Evolutionary conservation across 2,329 filamentous ascomycete species (phyloP).

Genomic region (Lojkania enalia): DNA sequence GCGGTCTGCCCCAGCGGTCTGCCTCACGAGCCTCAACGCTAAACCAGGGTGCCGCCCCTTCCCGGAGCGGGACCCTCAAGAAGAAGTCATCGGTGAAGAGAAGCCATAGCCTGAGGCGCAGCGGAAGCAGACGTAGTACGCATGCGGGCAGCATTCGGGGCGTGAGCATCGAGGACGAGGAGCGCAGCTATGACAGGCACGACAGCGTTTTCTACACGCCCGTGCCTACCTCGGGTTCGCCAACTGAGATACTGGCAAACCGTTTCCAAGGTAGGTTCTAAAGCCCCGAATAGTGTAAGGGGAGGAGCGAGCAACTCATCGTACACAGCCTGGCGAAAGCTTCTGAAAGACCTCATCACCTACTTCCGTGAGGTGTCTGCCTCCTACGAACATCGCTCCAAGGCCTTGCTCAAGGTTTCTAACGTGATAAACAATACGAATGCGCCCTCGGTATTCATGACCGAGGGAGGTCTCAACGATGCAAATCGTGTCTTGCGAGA

Average conservation of each 20-base stretch:
- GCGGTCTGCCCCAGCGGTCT: conserved; percentile 61
- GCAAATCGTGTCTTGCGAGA: conserved; percentile 77
- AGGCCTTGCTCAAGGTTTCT: conserved; percentile 78
- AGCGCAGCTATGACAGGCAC: conserved; percentile 62
- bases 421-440: conserved; percentile 81
- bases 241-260: conserved; percentile 83
- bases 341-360: conserved; percentile 89
- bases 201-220: conserved; percentile 89
- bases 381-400: conserved; percentile 84
- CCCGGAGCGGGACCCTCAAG: conserved; percentile 76
- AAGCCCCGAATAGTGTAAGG: conserved; percentile 3
- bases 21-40: conserved; percentile 58
- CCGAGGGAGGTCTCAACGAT: conserved; percentile 83
- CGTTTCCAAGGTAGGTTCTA: conserved; percentile 77
- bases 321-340: conserved; percentile 83
- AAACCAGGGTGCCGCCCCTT: conserved; percentile 53
- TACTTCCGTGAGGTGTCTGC: conserved; percentile 92
- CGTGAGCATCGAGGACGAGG: conserved; percentile 70
- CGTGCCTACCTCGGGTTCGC: conserved; percentile 82
- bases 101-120: conserved; percentile 74
- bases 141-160: conserved; percentile 86
- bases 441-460: conserved; percentile 74
- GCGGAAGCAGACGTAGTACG: conserved; percentile 77
- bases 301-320: conserved; percentile 15
- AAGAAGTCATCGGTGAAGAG: conserved; percentile 82